A percentile compares a stretch with the other conserved stretches of the same genome.
These are phyloP conservation scores for Trypanosoma brucei DNA, from an alignment of 208 protist genomes.

Conservation along the genomic window DNA sequence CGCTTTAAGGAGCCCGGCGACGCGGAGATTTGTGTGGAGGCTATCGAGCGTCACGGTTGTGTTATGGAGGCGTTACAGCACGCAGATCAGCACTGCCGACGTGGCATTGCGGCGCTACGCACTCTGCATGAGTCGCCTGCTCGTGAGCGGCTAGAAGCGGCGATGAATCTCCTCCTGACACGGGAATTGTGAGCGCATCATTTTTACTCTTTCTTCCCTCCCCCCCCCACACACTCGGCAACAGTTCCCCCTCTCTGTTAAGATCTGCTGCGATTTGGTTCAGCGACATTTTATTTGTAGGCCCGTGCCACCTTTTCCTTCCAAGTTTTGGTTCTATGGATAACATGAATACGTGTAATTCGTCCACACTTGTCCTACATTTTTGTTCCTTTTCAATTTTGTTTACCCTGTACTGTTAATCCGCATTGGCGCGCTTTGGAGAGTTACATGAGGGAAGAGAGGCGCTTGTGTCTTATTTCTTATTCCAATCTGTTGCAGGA, in stretches of 20 bases:
- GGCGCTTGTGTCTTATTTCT: too few relatives aligned
- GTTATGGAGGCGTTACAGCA: slow-evolving; percentile 55
- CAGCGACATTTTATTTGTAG: neutral
- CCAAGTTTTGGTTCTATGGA: too few relatives aligned
- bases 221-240: neutral
- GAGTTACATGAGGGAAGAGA: too few relatives aligned
- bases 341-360: too few relatives aligned
- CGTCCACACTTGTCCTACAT: too few relatives aligned
- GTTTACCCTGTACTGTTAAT: too few relatives aligned
- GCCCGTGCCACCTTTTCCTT: neutral
- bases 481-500: too few relatives aligned
- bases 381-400: too few relatives aligned
- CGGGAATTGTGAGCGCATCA: slow-evolving; percentile 26
- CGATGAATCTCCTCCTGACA: slow-evolving; percentile 53
- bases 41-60: slow-evolving; percentile 38
- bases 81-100: slow-evolving; percentile 64
- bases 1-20: slow-evolving; percentile 48
- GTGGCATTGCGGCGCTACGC: slow-evolving; percentile 39
- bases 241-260: neutral
- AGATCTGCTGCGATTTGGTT: neutral
- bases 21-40: slow-evolving; percentile 37
- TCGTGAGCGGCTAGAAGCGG: slow-evolving; percentile 52
- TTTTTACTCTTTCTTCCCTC: neutral
- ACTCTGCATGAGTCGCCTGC: slow-evolving; percentile 52
- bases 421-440: too few relatives aligned